phyloP scores from a whole-genome alignment of 306 rosid genomes.

The Dalbergia oliveri region DNA sequence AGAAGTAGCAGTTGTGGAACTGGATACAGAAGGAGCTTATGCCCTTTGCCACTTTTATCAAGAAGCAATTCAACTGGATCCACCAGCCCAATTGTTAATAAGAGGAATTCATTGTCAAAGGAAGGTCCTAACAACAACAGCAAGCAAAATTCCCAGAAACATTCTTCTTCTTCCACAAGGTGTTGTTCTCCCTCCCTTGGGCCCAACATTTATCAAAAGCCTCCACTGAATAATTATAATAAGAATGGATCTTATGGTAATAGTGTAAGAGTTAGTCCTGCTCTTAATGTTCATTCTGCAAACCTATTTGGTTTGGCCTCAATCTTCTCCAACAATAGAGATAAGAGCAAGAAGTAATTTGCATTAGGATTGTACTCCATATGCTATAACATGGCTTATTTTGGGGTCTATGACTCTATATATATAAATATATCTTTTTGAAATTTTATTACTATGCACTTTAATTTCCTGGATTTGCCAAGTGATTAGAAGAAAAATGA shows the following conservation, averaged over 20 bases:
- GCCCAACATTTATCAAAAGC: conserved; percentile 59
- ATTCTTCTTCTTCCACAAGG: conserved; percentile 44
- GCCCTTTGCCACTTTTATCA: conserved; percentile 83
- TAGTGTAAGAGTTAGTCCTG: conserved; percentile 63
- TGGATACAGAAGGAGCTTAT: conserved; percentile 76
- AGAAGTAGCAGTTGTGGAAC: conserved; percentile 88
- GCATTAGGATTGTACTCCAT: neutral
- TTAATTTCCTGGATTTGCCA: conserved; percentile 38
- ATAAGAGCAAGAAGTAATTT: conserved; percentile 70
- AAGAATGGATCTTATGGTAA: conserved; percentile 60
- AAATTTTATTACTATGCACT: neutral
- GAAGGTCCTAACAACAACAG: conserved; percentile 46
- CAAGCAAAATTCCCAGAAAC: conserved; percentile 59
- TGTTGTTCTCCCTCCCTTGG: conserved; percentile 32
- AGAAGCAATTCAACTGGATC: conserved; percentile 92
- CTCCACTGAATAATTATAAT: conserved; percentile 77
- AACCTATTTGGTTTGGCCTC: conserved; percentile 78
- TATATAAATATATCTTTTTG: too few relatives aligned
- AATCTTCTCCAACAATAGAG: conserved; percentile 76
- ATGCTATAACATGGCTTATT: neutral
- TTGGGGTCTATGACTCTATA: neutral
- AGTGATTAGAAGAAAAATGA: conserved; percentile 30
- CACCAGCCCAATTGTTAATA: conserved; percentile 52
- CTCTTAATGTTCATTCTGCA: conserved; percentile 74
- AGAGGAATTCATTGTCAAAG: conserved; percentile 54